Conservation (phyloP, 768 basidiomycete species). For the Boletus patriciae region DNA sequence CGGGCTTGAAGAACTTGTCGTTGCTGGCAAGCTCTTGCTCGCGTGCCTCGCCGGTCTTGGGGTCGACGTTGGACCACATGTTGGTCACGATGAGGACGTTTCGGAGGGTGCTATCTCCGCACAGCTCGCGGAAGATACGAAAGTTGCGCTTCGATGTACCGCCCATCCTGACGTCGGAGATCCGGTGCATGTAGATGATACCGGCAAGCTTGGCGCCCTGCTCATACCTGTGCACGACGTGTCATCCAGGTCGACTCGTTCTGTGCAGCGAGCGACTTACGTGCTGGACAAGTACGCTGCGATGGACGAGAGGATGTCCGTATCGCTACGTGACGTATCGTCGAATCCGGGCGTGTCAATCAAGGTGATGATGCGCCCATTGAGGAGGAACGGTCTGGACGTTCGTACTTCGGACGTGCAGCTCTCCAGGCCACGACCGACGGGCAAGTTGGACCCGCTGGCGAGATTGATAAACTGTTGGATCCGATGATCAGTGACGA, state of each 20-base stretch:
- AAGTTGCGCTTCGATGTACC: slow-evolving; percentile 53
- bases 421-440: slow-evolving; percentile 49
- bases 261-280: slow-evolving; percentile 14
- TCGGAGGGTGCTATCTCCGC: slow-evolving; percentile 48
- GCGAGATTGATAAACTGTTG: slow-evolving; percentile 53
- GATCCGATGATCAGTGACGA: slow-evolving; percentile 3
- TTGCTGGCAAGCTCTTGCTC: slow-evolving; percentile 45
- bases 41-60: slow-evolving; percentile 40
- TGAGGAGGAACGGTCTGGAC: slow-evolving; percentile 44
- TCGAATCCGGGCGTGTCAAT: slow-evolving; percentile 67
- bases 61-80: slow-evolving; percentile 50
- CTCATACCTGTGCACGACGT: slow-evolving; percentile 26
- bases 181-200: slow-evolving; percentile 57
- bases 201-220: slow-evolving; percentile 45
- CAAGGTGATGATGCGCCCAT: slow-evolving; percentile 45
- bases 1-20: slow-evolving; percentile 52
- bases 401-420: slow-evolving; percentile 50
- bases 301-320: slow-evolving; percentile 51
- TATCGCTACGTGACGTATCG: slow-evolving; percentile 49
- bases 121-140: slow-evolving; percentile 51
- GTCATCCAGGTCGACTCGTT: not conserved
- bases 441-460: slow-evolving; percentile 48
- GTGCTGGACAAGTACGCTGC: slow-evolving; percentile 40
- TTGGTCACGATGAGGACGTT: slow-evolving; percentile 55
- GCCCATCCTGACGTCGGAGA: slow-evolving; percentile 50